These are phyloP conservation scores for Pseudocercospora pini-densiflorae DNA, from an alignment of 2,329 filamentous ascomycete species.

Conservation along the genomic window DNA sequence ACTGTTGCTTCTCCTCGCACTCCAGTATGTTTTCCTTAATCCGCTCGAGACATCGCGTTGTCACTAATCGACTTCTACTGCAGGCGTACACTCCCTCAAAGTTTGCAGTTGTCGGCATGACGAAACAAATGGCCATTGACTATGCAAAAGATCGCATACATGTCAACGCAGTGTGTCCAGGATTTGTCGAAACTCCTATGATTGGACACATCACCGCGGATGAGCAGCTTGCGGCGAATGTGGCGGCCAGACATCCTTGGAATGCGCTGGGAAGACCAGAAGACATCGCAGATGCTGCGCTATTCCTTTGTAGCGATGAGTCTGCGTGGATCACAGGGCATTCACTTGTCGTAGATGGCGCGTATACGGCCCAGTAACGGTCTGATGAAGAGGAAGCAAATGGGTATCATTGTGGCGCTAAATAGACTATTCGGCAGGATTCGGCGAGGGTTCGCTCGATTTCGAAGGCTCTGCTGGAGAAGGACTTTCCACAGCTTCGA, in stretches of 20 bases:
- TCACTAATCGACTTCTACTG: too few relatives aligned
- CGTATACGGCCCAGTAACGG: constrained; percentile 10
- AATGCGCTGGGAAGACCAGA: constrained; percentile 30
- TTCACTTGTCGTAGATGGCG: constrained; percentile 19
- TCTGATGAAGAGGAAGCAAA: not conserved
- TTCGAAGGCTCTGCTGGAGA: not conserved
- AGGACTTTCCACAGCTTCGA: not conserved
- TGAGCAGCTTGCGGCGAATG: constrained; percentile 17
- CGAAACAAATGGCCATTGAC: constrained; percentile 34
- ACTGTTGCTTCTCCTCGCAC: not conserved
- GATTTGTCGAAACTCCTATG: constrained; percentile 29
- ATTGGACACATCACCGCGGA: not conserved
- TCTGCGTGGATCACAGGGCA: constrained; percentile 32
- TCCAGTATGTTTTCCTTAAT: not conserved
- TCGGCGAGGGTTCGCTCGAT: not conserved
- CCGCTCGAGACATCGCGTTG: too few relatives aligned
- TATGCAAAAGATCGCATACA: constrained; percentile 35
- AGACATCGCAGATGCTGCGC: constrained; percentile 34
- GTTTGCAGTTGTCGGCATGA: constrained; percentile 36
- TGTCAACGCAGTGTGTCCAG: constrained; percentile 28
- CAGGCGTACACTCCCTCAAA: constrained; percentile 28
- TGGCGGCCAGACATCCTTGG: constrained; percentile 30
- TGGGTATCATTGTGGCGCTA: constrained; percentile 1
- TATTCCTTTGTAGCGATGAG: constrained; percentile 35
- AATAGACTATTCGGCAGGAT: not conserved